Percentiles rank a stretch among this genome's conserved stretches.
These are phyloP conservation scores for Aspergillus texensis DNA, from an alignment of 2,329 filamentous ascomycete species.

Conservation along the genomic window DNA sequence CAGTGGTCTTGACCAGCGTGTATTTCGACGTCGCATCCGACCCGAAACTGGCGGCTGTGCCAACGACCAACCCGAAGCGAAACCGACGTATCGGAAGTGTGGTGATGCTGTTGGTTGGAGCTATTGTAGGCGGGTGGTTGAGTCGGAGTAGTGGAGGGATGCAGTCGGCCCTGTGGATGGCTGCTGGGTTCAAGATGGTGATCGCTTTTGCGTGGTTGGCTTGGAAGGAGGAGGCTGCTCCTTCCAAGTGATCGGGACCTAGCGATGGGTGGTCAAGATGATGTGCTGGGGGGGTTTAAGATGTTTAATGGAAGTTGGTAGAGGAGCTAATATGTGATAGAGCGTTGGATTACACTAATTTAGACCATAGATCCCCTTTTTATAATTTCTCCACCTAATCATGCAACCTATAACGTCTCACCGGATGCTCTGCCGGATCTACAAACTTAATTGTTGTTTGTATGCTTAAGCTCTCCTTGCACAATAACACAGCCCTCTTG, in stretches of 20 bases:
- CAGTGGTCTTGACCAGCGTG: conserved; percentile 49
- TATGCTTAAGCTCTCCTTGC: too few relatives aligned
- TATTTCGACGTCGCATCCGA: conserved; percentile 51
- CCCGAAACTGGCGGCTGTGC: conserved; percentile 35
- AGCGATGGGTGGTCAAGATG: background rate
- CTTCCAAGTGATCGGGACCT: background rate
- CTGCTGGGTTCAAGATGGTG: conserved; percentile 43
- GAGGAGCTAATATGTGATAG: background rate
- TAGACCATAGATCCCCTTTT: background rate
- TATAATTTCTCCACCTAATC: background rate
- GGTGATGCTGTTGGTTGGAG: conserved; percentile 42
- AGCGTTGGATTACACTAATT: background rate
- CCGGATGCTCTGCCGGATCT: background rate
- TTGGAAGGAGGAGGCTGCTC: conserved; percentile 34
- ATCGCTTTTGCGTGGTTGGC: conserved; percentile 41
- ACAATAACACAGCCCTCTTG: too few relatives aligned
- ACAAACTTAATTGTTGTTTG: background rate
- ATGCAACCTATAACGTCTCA: background rate
- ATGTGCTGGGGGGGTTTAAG: background rate
- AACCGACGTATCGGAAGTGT: conserved; percentile 43
- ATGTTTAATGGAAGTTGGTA: background rate
- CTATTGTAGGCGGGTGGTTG: conserved; percentile 47
- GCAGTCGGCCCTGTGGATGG: conserved; percentile 47
- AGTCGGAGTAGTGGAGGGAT: conserved; percentile 47
- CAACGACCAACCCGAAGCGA: conserved; percentile 42